Percentiles rank a stretch among this genome's conserved stretches.
phyloP scores from a whole-genome alignment of 73 alveolate genomes.

The Paramecium sonneborni region DNA sequence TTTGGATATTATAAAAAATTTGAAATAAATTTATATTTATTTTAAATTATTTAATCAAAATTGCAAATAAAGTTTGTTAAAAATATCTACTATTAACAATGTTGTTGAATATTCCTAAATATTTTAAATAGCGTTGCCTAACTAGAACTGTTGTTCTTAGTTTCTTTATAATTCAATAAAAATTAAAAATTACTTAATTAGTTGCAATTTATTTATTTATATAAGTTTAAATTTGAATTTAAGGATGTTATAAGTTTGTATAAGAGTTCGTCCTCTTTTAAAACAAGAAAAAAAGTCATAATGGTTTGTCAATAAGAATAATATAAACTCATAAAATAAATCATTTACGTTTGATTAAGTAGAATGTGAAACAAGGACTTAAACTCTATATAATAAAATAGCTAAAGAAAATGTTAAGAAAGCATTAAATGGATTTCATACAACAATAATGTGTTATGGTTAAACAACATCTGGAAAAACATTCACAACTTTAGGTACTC shows the following conservation, averaged over 20 bases:
- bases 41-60: not conserved
- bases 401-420: slow-evolving; percentile 64
- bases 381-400: slow-evolving; percentile 63
- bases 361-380: slow-evolving; percentile 60
- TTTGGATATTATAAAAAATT: not conserved
- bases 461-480: slow-evolving; percentile 91
- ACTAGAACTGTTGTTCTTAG: not conserved
- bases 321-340: slow-evolving; percentile 45
- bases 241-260: slow-evolving; percentile 81
- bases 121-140: not conserved
- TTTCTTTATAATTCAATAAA: not conserved
- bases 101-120: not conserved
- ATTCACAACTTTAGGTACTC: slow-evolving; percentile 82
- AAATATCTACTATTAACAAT: not conserved
- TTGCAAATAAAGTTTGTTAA: not conserved
- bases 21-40: slow-evolving; percentile 7
- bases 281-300: slow-evolving; percentile 93
- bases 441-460: slow-evolving; percentile 86
- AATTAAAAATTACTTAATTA: not conserved
- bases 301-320: slow-evolving; percentile 92
- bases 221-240: slow-evolving; percentile 11
- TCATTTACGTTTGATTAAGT: slow-evolving; percentile 71
- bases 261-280: slow-evolving; percentile 96
- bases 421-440: slow-evolving; percentile 78
- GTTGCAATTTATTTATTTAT: not conserved